phyloP scores from a whole-genome alignment of 2,329 filamentous ascomycete species.

The Neonectria coccinea region DNA sequence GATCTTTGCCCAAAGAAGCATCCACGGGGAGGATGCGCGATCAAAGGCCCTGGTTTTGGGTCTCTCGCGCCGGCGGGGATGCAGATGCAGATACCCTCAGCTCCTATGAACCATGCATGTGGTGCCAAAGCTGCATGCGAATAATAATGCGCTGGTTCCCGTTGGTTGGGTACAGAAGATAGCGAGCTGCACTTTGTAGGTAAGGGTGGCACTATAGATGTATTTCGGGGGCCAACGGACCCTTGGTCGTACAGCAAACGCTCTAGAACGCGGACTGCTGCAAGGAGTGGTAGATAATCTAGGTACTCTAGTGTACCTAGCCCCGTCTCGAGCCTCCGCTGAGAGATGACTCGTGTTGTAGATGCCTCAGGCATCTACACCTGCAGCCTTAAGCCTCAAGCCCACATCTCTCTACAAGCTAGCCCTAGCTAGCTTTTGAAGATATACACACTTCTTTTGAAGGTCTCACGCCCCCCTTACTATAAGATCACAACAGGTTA shows the following conservation, averaged over 20 bases:
- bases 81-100: not conserved
- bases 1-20: not conserved
- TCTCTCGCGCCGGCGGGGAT: not conserved
- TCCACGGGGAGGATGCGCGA: not conserved
- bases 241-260: slow-evolving; percentile 1
- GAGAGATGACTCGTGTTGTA: too few species aligned
- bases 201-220: too few species aligned
- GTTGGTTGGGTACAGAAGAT: not conserved
- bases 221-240: not conserved
- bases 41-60: not conserved
- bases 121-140: not conserved
- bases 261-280: slow-evolving; percentile 16
- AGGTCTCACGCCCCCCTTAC: too few species aligned
- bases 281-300: too few species aligned
- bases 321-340: too few species aligned
- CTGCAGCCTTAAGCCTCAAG: too few species aligned
- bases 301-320: slow-evolving; percentile 12
- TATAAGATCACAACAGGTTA: too few species aligned
- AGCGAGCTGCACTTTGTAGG: not conserved
- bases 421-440: too few species aligned
- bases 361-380: too few species aligned
- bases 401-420: too few species aligned
- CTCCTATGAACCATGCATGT: not conserved
- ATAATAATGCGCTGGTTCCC: not conserved
- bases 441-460: too few species aligned